A percentile compares a stretch with the other conserved stretches of the same genome.
Evolutionary conservation across 2,329 filamentous ascomycete species (phyloP).

Genomic region (Ophiostoma himal-ulmi): DNA sequence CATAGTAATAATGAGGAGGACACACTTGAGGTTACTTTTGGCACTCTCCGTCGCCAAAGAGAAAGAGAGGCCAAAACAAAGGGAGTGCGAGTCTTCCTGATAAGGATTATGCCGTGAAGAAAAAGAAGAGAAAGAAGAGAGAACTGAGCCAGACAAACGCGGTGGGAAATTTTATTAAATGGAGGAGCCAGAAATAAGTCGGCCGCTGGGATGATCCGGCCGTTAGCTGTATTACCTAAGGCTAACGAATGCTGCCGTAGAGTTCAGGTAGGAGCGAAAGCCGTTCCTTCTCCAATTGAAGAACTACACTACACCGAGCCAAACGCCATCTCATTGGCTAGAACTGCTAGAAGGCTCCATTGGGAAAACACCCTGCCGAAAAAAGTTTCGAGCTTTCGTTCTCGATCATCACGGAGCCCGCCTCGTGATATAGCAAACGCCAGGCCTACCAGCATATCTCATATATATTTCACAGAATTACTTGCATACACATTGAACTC

Average conservation of each 20-base stretch:
- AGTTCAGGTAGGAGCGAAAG: background rate
- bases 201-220: slow-evolving; percentile 22
- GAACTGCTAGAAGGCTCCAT: background rate
- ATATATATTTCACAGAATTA: background rate
- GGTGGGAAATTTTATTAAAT: slow-evolving; percentile 6
- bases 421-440: slow-evolving; percentile 5
- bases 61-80: slow-evolving; percentile 14
- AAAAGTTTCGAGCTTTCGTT: slow-evolving; percentile 21
- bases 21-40: slow-evolving; percentile 55
- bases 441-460: background rate
- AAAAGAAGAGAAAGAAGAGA: slow-evolving; percentile 31
- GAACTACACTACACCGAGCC: background rate
- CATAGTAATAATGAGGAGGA: slow-evolving; percentile 87
- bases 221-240: background rate
- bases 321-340: background rate
- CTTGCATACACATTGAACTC: no score
- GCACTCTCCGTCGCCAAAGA: slow-evolving; percentile 3
- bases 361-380: slow-evolving; percentile 12
- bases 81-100: slow-evolving; percentile 44
- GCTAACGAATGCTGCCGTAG: background rate
- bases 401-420: background rate
- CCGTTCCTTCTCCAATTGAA: slow-evolving; percentile 10
- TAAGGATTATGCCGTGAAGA: slow-evolving; percentile 76
- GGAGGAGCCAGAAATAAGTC: background rate
- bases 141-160: slow-evolving; percentile 19